These are phyloP conservation scores for Suillus spraguei DNA, from an alignment of 768 basidiomycete species.

Conservation along the genomic window DNA sequence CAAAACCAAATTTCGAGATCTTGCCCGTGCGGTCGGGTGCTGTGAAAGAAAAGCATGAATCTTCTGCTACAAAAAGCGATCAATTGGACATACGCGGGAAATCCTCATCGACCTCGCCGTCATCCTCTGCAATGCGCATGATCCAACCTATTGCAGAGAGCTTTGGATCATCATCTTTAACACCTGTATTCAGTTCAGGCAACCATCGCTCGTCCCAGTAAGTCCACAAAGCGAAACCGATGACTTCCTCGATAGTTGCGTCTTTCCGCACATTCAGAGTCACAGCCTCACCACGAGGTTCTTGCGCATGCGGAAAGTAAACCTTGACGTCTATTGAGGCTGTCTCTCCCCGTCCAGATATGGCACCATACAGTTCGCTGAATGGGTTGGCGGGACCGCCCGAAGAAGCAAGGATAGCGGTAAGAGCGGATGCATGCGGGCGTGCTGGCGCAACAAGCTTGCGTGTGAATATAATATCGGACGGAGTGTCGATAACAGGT, in stretches of 20 bases:
- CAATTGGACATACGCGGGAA: constrained; percentile 74
- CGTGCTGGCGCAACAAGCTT: constrained; percentile 47
- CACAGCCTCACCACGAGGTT: constrained; percentile 65
- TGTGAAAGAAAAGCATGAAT: constrained; percentile 33
- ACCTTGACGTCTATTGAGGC: constrained; percentile 69
- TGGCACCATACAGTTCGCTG: constrained; percentile 81
- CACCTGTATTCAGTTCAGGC: constrained; percentile 73
- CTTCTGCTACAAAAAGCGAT: neutral
- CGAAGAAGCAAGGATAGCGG: constrained; percentile 71
- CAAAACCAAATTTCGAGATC: constrained; percentile 86
- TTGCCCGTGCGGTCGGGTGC: constrained; percentile 89
- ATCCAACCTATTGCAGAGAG: constrained; percentile 89
- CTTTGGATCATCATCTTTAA: constrained; percentile 63
- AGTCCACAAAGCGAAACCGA: constrained; percentile 89
- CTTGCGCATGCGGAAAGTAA: constrained; percentile 81
- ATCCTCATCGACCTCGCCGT: constrained; percentile 98
- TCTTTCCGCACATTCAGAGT: constrained; percentile 80
- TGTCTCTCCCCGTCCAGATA: constrained; percentile 73
- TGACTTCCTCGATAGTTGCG: constrained; percentile 92
- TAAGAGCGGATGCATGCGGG: constrained; percentile 63
- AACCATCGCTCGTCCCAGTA: constrained; percentile 90
- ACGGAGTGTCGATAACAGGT: constrained; percentile 21
- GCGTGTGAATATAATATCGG: constrained; percentile 51
- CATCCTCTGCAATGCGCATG: constrained; percentile 90
- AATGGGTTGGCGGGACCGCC: constrained; percentile 79